phyloP scores from a whole-genome alignment of 768 basidiomycete genomes.

The Vishniacozyma victoriae region DNA sequence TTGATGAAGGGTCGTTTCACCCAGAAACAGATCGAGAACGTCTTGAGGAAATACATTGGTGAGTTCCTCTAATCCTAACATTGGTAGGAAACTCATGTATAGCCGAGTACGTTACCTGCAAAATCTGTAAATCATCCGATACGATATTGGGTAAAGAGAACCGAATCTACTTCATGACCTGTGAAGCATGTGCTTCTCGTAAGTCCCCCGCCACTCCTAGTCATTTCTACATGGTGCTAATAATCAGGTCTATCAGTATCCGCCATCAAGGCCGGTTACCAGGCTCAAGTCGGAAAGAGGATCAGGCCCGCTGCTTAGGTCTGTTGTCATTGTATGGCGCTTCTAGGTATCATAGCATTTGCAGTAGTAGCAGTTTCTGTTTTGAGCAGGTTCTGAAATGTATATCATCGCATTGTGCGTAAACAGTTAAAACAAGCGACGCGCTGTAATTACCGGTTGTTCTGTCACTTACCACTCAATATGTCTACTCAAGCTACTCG shows the following conservation, averaged over 20 bases:
- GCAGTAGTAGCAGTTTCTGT: too few relatives aligned
- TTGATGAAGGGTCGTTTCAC: slow-evolving; percentile 98
- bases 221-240: neutral
- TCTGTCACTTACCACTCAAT: too few relatives aligned
- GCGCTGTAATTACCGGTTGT: too few relatives aligned
- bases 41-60: slow-evolving; percentile 94
- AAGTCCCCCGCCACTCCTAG: slow-evolving; percentile 6
- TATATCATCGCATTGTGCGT: too few relatives aligned
- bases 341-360: too few relatives aligned
- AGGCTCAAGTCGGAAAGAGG: slow-evolving; percentile 62
- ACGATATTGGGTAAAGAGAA: slow-evolving; percentile 95
- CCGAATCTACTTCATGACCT: slow-evolving; percentile 82
- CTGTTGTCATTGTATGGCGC: too few relatives aligned
- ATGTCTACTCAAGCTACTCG: too few relatives aligned
- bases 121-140: slow-evolving; percentile 98
- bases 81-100: slow-evolving; percentile 1
- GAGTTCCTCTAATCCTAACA: slow-evolving; percentile 39
- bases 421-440: too few relatives aligned
- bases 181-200: slow-evolving; percentile 47
- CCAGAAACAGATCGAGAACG: slow-evolving; percentile 97
- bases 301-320: slow-evolving; percentile 42
- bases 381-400: too few relatives aligned
- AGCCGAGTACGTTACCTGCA: slow-evolving; percentile 99
- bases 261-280: slow-evolving; percentile 97
- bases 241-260: slow-evolving; percentile 78